Evolutionary conservation across 106 monocot genomes (phyloP).

Genomic region (Gastrodia elata): DNA sequence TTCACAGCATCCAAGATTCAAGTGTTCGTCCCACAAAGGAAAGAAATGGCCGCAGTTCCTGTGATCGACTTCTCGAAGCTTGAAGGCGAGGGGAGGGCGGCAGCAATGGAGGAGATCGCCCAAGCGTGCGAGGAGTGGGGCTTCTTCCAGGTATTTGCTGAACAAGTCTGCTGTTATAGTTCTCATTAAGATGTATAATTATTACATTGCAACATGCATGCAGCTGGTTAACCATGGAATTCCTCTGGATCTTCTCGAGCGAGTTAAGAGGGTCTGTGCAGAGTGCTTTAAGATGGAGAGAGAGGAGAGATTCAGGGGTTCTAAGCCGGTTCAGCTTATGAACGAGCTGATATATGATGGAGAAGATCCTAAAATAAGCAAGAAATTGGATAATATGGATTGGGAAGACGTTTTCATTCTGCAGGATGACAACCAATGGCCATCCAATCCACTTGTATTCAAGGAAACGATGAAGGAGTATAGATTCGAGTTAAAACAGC

Average conservation of each 20-base stretch:
- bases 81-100: conserved; percentile 16
- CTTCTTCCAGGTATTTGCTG: conserved; percentile 41
- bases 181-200: background rate
- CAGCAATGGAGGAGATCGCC: conserved; percentile 34
- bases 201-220: too few species aligned
- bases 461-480: conserved; percentile 68
- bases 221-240: conserved; percentile 67
- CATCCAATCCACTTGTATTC: conserved; percentile 40
- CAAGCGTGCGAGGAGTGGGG: conserved; percentile 55
- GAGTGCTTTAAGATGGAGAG: conserved; percentile 45
- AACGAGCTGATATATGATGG: conserved; percentile 14
- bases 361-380: background rate
- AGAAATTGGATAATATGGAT: conserved; percentile 27
- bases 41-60: too few species aligned
- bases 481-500: conserved; percentile 39
- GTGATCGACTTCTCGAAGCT: conserved; percentile 49
- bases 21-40: too few species aligned
- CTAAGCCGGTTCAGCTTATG: conserved; percentile 27
- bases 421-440: conserved; percentile 38
- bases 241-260: conserved; percentile 36
- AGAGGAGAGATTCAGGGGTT: conserved; percentile 45
- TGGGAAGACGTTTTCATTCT: conserved; percentile 55
- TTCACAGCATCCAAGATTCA: too few species aligned
- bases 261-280: conserved; percentile 49
- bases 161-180: background rate